Evolutionary conservation across 2,329 filamentous ascomycete species (phyloP).

Genomic region (Penicillium hesseltinei): DNA sequence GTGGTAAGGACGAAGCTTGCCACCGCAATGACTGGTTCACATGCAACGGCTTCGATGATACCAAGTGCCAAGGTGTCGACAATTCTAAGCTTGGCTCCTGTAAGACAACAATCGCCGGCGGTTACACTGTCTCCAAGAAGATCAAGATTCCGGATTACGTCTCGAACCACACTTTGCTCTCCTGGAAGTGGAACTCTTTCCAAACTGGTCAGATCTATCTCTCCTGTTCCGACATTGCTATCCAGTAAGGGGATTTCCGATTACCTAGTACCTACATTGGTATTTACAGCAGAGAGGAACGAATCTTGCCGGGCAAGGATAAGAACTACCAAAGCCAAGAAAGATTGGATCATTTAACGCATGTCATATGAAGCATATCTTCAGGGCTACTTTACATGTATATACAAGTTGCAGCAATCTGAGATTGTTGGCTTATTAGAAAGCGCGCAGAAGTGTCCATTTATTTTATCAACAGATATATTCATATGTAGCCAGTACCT

Average conservation of each 20-base stretch:
- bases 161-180: conserved; percentile 53
- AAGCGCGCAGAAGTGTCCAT: not conserved
- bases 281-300: not conserved
- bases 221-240: conserved; percentile 54
- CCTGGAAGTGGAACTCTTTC: conserved; percentile 56
- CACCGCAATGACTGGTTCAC: conserved; percentile 57
- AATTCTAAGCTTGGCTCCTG: conserved; percentile 46
- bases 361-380: not conserved
- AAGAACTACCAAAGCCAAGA: not conserved
- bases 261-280: not conserved
- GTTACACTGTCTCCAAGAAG: conserved; percentile 54
- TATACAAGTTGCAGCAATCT: not conserved
- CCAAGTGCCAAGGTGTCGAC: conserved; percentile 48
- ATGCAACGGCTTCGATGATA: conserved; percentile 34
- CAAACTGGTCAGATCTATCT: conserved; percentile 56
- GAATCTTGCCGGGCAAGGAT: not conserved
- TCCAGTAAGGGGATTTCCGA: conserved; percentile 18
- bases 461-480: not conserved
- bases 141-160: conserved; percentile 51
- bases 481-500: not conserved
- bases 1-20: conserved; percentile 45
- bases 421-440: not conserved
- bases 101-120: conserved; percentile 53
- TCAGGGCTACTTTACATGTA: not conserved
- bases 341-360: not conserved